Evolutionary conservation across 257 asterid species (phyloP).

Genomic region (Anisodus acutangulus): DNA sequence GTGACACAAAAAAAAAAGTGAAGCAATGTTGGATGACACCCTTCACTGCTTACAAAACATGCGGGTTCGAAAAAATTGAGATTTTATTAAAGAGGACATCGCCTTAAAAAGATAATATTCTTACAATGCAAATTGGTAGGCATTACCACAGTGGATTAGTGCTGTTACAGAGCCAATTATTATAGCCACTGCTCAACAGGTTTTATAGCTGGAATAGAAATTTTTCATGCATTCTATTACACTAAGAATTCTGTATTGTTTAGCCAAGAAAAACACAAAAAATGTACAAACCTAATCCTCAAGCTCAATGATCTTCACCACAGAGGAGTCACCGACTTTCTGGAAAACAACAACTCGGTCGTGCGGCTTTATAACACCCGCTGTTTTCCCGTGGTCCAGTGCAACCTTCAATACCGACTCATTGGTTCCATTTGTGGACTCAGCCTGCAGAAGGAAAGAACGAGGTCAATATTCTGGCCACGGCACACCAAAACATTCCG

Average conservation of each 20-base stretch:
- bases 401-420: constrained; percentile 92
- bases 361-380: constrained; percentile 79
- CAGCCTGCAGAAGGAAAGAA: constrained; percentile 55
- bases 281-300: constrained; percentile 54
- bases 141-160: background rate
- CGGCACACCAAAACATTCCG: background rate
- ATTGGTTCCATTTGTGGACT: constrained; percentile 73
- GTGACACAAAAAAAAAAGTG: background rate
- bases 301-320: constrained; percentile 89
- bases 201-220: background rate
- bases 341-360: constrained; percentile 95
- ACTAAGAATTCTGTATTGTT: constrained; percentile 3
- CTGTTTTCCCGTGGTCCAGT: constrained; percentile 85
- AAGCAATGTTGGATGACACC: background rate
- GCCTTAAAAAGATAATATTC: background rate
- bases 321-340: constrained; percentile 59
- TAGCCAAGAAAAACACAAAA: background rate
- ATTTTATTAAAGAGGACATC: background rate
- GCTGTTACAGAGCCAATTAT: background rate
- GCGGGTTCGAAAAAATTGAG: background rate
- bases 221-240: constrained; percentile 21
- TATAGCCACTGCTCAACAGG: constrained; percentile 4
- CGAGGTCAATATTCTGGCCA: background rate
- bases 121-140: background rate
- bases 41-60: background rate